These are phyloP conservation scores for Exutisphaerella laricina DNA, from an alignment of 2,329 filamentous ascomycete species.

Conservation along the genomic window DNA sequence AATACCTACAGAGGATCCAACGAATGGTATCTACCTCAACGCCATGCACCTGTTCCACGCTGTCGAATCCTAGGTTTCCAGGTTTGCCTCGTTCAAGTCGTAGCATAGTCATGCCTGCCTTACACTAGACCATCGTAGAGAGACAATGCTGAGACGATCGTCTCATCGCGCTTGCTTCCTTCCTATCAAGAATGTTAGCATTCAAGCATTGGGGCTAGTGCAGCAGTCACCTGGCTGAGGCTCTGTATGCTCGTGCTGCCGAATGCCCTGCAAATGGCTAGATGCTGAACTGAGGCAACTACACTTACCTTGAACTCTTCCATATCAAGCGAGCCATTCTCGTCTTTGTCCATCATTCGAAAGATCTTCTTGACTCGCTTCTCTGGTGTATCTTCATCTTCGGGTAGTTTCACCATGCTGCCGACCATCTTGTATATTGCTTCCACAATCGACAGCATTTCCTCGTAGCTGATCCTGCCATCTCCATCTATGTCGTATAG, in stretches of 20 bases:
- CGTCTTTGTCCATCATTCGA: conserved; percentile 99
- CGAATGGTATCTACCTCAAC: neutral
- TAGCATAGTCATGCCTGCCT: too few species aligned
- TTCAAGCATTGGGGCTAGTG: neutral
- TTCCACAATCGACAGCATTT: conserved; percentile 98
- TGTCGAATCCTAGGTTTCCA: neutral
- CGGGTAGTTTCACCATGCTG: conserved; percentile 97
- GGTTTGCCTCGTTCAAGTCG: too few species aligned
- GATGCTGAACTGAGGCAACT: too few species aligned
- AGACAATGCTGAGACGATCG: conserved; percentile 93
- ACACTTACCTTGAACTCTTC: conserved; percentile 76
- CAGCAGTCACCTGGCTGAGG: too few species aligned
- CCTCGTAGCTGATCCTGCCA: conserved; percentile 97
- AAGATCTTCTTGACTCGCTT: conserved; percentile 99
- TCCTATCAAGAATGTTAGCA: conserved; percentile 46
- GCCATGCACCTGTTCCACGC: neutral
- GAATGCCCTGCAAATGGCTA: too few species aligned
- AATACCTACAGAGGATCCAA: conserved; percentile 1
- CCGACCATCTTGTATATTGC: conserved; percentile 99
- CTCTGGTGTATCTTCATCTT: conserved; percentile 98
- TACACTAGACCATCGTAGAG: conserved; percentile 88
- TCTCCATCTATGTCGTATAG: conserved; percentile 98
- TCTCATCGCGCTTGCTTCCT: conserved; percentile 97
- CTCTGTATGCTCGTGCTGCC: too few species aligned
- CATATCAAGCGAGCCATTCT: conserved; percentile 95